Evolutionary conservation across 768 basidiomycete species (phyloP).

Genomic region (Imleria badia): DNA sequence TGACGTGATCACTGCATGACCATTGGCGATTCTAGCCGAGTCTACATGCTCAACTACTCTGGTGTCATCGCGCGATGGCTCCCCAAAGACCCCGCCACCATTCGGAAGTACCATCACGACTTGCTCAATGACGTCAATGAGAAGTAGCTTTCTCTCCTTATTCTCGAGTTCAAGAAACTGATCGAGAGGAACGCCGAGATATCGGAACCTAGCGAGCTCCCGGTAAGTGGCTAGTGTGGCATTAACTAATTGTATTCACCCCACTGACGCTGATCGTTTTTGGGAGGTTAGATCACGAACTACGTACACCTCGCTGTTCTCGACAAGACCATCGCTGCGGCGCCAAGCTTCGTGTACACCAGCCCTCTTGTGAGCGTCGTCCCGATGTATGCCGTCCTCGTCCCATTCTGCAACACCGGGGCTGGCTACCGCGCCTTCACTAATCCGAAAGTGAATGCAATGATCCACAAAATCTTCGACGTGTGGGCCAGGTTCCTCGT

Average conservation of each 20-base stretch:
- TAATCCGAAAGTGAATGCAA: conserved; percentile 42
- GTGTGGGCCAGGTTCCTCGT: conserved; percentile 49
- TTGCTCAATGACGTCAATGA: conserved; percentile 17
- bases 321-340: conserved; percentile 14
- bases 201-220: background rate
- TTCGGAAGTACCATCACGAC: conserved; percentile 17
- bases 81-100: background rate
- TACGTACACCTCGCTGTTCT: conserved; percentile 12
- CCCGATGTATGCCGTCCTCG: conserved; percentile 22
- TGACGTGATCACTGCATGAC: too few species aligned
- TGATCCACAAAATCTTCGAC: conserved; percentile 48
- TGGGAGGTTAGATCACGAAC: conserved; percentile 1
- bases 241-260: background rate
- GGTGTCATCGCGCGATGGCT: too few species aligned
- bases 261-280: background rate
- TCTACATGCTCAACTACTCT: too few species aligned
- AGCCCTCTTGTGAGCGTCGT: conserved; percentile 27
- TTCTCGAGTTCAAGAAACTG: conserved; percentile 23
- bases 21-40: too few species aligned
- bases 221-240: background rate
- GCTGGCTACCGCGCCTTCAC: conserved; percentile 25
- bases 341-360: conserved; percentile 15
- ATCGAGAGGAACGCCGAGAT: conserved; percentile 19
- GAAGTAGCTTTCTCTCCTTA: conserved; percentile 6
- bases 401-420: conserved; percentile 23